Percentiles rank a stretch among this genome's conserved stretches.
These are phyloP conservation scores for Talaromyces albobiverticillius DNA, from an alignment of 2,329 filamentous ascomycete species.

Conservation along the genomic window DNA sequence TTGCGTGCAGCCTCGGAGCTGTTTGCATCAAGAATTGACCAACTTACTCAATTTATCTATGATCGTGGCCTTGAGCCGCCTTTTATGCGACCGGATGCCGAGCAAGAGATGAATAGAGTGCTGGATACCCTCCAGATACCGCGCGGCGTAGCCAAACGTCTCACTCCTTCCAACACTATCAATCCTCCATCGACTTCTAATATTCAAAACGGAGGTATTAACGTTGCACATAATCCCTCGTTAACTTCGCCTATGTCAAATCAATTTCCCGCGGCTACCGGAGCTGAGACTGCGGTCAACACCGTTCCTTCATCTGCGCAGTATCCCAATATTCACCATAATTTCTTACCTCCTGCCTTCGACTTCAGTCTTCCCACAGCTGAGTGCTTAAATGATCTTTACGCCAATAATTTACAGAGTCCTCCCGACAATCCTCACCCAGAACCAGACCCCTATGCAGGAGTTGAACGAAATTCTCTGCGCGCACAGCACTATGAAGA, in stretches of 20 bases:
- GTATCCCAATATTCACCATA: not conserved
- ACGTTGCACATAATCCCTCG: not conserved
- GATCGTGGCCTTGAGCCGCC: constrained; percentile 40
- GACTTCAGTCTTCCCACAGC: constrained; percentile 35
- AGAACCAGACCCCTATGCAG: not conserved
- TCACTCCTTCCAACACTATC: not conserved
- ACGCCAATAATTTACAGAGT: constrained; percentile 28
- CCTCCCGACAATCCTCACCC: not conserved
- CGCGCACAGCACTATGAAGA: constrained; percentile 16
- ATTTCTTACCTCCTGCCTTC: constrained; percentile 9
- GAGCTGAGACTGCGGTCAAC: not conserved
- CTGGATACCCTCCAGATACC: constrained; percentile 36
- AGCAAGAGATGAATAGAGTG: constrained; percentile 36
- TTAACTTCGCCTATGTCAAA: not conserved
- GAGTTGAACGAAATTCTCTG: not conserved
- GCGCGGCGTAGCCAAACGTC: constrained; percentile 21
- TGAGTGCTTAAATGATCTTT: constrained; percentile 33
- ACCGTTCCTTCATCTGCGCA: not conserved
- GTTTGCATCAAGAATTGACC: constrained; percentile 37
- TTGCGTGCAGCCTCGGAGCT: constrained; percentile 35
- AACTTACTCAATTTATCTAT: constrained; percentile 40
- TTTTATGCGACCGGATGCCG: constrained; percentile 37
- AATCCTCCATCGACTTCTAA: not conserved
- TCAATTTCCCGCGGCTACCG: not conserved
- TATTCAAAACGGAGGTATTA: not conserved